Evolutionary conservation across 208 protist genomes (phyloP), one percentile per base, ranked within the genome.

Genomic region (Porcisia deanei): DNA sequence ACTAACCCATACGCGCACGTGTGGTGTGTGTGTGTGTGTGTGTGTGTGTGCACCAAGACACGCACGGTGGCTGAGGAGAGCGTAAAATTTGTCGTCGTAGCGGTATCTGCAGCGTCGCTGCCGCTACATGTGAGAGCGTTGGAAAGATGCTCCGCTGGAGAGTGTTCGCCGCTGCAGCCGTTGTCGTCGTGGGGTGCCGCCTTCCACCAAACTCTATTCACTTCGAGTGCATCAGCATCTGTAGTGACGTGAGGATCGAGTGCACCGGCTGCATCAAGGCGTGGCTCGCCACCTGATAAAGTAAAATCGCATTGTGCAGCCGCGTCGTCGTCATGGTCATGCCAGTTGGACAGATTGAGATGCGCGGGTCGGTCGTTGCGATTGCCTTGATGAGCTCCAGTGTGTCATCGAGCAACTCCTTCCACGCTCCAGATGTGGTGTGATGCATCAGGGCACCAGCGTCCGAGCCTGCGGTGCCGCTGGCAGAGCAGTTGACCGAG

Each of bases 351-450:
- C 65, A 82, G 18, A 58, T 16, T 0, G 37, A 65, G 16, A 45
- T 34, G 9, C 53, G 47, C 6, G 61, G 67, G n/a, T 84, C 69
- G 2, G 43, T 58, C 43, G 34, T 61, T 2, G 74, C 73, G 61
- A 77, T 79, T 47, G 70, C 45, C 69, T 81, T 83, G 53, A 88
- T 65, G 60, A 88, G 71, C 63, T 88, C 75, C 67, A 88, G 76
- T 30, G 81, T 83, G 63, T 79, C 76, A 37, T 79, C 59, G 18
- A 80, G 71, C 61, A 85, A 41, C 70, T 63, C 76, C 61, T 80
- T 75, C 76, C 76, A 80, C 63, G 59, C 14, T 9, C 34, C 55
- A 16, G 76, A 63, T 22, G 49, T 69, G 53, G 25, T 47, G 34
- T 30, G 53, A 14, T 22, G 14, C 34, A 34, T 30, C 45, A 25